Evolutionary conservation across 2,329 filamentous ascomycete genomes (phyloP).

Genomic region (Westerdykella sp.): DNA sequence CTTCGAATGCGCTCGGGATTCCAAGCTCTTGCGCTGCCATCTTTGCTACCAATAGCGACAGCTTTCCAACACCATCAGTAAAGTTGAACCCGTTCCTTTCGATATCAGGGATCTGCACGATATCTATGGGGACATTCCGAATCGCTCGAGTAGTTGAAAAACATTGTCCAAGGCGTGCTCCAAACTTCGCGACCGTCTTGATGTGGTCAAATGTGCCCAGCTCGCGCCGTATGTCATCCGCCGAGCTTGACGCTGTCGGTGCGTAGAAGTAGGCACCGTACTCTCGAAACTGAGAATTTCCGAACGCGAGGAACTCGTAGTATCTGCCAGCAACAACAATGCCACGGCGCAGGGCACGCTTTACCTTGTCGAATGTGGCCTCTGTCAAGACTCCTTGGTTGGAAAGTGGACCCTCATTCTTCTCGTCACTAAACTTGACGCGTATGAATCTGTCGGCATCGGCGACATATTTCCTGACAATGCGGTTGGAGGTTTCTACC

Average conservation of each 20-base stretch:
- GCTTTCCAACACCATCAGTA: constrained; percentile 87
- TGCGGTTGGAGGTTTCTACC: constrained; percentile 81
- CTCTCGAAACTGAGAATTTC: constrained; percentile 91
- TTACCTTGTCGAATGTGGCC: constrained; percentile 67
- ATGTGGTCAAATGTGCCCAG: constrained; percentile 86
- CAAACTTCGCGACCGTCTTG: constrained; percentile 77
- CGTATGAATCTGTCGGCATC: constrained; percentile 76
- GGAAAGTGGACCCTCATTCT: constrained; percentile 42
- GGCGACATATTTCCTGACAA: constrained; percentile 65
- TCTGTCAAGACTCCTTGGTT: constrained; percentile 11
- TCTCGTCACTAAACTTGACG: constrained; percentile 84
- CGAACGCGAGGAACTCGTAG: constrained; percentile 88
- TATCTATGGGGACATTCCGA: constrained; percentile 48
- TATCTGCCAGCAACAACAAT: constrained; percentile 74
- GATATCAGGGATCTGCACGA: constrained; percentile 62
- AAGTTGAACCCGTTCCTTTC: constrained; percentile 64
- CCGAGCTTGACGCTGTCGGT: constrained; percentile 58
- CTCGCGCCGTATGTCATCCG: constrained; percentile 71
- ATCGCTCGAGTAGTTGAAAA: constrained; percentile 88
- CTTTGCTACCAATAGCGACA: constrained; percentile 70
- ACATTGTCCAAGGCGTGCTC: constrained; percentile 84
- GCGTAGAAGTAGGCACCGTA: constrained; percentile 92
- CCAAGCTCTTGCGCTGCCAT: constrained; percentile 67
- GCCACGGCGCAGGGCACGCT: constrained; percentile 65
- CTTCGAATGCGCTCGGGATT: constrained; percentile 47